Evolutionary conservation across 768 basidiomycete genomes (phyloP).

Genomic region (Scleroderma citrinum): DNA sequence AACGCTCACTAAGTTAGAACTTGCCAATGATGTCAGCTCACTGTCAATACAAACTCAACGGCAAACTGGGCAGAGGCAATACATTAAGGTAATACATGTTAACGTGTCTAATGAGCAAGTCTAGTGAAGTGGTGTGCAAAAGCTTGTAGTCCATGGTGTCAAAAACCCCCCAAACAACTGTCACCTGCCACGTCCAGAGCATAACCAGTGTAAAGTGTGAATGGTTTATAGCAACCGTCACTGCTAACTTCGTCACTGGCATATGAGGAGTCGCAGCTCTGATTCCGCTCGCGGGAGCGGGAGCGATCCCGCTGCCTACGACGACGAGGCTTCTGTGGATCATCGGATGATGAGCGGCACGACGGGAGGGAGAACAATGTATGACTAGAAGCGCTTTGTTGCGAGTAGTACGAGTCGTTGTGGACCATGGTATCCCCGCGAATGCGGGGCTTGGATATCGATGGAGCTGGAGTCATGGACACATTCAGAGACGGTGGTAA

Average conservation of each 20-base stretch:
- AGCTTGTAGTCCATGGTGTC: neutral
- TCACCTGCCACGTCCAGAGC: constrained; percentile 5
- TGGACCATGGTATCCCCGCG: constrained; percentile 7
- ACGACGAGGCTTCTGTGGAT: constrained; percentile 8
- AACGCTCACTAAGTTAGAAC: too few relatives aligned
- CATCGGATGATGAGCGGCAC: constrained; percentile 2
- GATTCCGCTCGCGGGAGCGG: constrained; percentile 7
- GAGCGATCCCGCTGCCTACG: constrained; percentile 11
- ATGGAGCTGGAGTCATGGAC: constrained; percentile 15
- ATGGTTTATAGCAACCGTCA: constrained; percentile 5
- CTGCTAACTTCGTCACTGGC: constrained; percentile 6
- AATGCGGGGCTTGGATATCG: constrained; percentile 11
- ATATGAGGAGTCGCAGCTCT: neutral
- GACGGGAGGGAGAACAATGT: constrained; percentile 2
- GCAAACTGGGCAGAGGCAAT: too few relatives aligned
- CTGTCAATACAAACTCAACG: too few relatives aligned
- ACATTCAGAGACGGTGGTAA: constrained; percentile 24
- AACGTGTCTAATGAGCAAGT: too few relatives aligned
- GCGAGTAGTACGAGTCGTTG: neutral
- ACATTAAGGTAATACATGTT: too few relatives aligned
- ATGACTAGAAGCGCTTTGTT: constrained; percentile 4
- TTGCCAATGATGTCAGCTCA: too few relatives aligned
- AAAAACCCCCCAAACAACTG: constrained; percentile 15
- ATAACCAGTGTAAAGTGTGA: constrained; percentile 1
- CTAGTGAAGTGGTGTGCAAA: neutral